Evolutionary conservation across 2,329 filamentous ascomycete species (phyloP), one percentile per base, ranked within the genome.

Genomic region (Colletotrichum melonis): DNA sequence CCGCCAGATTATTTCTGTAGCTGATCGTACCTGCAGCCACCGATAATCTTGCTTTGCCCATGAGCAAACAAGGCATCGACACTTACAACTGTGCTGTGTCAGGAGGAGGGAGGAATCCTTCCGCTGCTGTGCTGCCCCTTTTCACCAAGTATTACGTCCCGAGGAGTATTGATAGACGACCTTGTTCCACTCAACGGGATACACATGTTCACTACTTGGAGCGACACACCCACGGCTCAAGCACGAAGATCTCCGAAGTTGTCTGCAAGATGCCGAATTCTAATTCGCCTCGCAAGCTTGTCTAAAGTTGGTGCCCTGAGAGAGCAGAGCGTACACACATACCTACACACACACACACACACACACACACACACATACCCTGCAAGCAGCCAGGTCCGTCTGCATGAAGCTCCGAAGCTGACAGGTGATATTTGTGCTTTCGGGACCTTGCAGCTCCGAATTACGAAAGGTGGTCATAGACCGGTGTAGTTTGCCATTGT

Each of bases 371-470:
- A 16, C 38, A 19, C 38, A 14, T 30, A n/a, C 63, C 30, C 68
- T 72, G 56, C 52, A 59, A 42, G 57, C 49, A 63, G 30, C 72
- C 63, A 49, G 63, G 55, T 16, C 24, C 49, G 63, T 55, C 54
- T 63, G 52, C 68, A 49, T 26, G 38, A 63, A 46, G 46, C 28
- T n/a, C 26, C 72, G n/a, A 52, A 56, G 63, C 57, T 69, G 57
- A 66, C 58, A 55, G 52, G 54, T 35, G 26, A 64, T 57, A 35
- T 16, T 63, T 22, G 24, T 66, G 32, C 28, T 16, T 35, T 63
- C 70, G 70, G 75, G 75, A 67, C 70, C 64, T 74, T 74, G 67
- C 75, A 75, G 60, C 67, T 69, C 60, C 69, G 59, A 49, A 38
- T 59, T 62, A 42, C 42, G n/a, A 60, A 60, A 12, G 28, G 46